Base-by-base conservation (phyloP, 768 basidiomycete species). In the Panellus pusillus region DNA sequence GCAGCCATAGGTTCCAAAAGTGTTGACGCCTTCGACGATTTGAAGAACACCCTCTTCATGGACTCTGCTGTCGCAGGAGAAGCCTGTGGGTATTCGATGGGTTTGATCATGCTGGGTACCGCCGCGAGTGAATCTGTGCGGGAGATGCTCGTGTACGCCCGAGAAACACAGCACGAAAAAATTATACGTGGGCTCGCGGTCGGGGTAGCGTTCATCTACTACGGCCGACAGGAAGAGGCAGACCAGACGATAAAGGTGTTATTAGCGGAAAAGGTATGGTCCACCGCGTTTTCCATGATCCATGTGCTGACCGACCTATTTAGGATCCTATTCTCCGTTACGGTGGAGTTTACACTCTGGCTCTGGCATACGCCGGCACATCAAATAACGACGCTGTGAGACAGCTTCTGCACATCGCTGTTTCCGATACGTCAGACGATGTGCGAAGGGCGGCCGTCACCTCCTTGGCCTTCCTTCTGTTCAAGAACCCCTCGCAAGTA, bases 151-250 rank as follows among this genome's bases (percentile, higher is more conserved):
- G 82, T 87, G 47, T 99, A 99, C 65, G 94, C 97, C 27, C 83
- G 89, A 50, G 97, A 99, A 67, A 99, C 97, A 1, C 93, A 97
- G 65, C 97, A 98, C 67, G 97, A 99, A 76, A 99, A 98, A 76
- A 98, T 98, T 65, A 98, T 98, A 50, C 87, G 97, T 41, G 94
- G 94, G 60, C 79, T 99, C 49, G 91, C 95, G 7, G 80, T 99
- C 62, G 96, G 96, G 18, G 77, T 94, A 40, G 92, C 93, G 2
- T 92, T 98, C 69, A 81, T 98, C 54, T 92, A 83, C 71, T 98
- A 96, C 58, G 93, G 91, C 37, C 82, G 87, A 45, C 92, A 95
- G 70, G 97, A 98, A 67, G 84, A 93, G 63, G 96, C 97, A 8
- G 88, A 98, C 58, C 74, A 76, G n/a, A 87, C 89, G 1, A 84